Conservation (phyloP, 805 yeast genomes). For the Groenewaldozyma tartarivorans region DNA sequence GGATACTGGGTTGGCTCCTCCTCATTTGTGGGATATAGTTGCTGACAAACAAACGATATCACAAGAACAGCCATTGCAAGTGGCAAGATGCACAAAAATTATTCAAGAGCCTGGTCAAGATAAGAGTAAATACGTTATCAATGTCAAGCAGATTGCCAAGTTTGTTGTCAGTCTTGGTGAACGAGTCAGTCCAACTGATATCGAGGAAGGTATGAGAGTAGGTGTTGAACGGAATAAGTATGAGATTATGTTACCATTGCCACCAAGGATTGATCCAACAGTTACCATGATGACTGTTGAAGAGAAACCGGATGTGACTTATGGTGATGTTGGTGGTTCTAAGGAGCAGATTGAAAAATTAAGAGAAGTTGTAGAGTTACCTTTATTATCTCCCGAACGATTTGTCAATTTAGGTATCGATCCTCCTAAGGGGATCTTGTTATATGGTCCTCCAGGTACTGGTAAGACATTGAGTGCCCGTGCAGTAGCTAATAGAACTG, state of each 20-base stretch:
- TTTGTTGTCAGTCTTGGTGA: conserved; percentile 96
- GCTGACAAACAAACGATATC: conserved; percentile 92
- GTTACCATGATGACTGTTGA: conserved; percentile 99
- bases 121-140: conserved; percentile 87
- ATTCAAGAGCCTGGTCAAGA: conserved; percentile 71
- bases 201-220: conserved; percentile 98
- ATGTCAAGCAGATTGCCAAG: conserved; percentile 95
- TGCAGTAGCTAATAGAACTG: conserved; percentile 98
- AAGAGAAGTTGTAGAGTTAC: conserved; percentile 93
- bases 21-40: conserved; percentile 93
- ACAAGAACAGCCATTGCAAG: conserved; percentile 94
- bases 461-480: conserved; percentile 98
- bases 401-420: conserved; percentile 95
- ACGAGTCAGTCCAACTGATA: conserved; percentile 95
- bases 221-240: conserved; percentile 97
- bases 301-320: conserved; percentile 98
- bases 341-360: conserved; percentile 96
- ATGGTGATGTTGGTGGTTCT: conserved; percentile 97
- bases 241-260: conserved; percentile 93
- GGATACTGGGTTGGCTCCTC: conserved; percentile 96
- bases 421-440: conserved; percentile 95
- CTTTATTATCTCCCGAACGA: conserved; percentile 89
- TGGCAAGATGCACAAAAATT: conserved; percentile 97
- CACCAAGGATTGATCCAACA: conserved; percentile 95
- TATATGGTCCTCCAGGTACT: conserved; percentile 98